Evolutionary conservation across 2,329 filamentous ascomycete genomes (phyloP), one percentile per base, ranked within the genome.

Genomic region (Colletotrichum sp.): DNA sequence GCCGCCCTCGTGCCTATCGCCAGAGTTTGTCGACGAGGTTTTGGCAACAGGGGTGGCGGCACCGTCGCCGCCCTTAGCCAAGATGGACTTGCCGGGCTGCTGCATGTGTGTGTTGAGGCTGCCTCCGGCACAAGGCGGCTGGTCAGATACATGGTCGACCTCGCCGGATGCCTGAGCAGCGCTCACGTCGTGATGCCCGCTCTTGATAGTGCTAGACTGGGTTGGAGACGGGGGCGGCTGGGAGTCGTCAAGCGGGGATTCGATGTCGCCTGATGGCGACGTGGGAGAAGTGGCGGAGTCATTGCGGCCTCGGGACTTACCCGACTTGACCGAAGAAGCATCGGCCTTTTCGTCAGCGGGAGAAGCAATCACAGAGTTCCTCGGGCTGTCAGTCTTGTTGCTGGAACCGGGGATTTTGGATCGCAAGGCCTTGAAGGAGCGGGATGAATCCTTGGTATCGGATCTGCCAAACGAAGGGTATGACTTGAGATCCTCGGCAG

Each of bases 131-230:
- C 92, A 92, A 3, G 95, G 96, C 32, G 96, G 96, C 76, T 94
- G 93, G 82, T 99, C 97, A 16, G 96, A 99, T 24, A 99, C 96
- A 80, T 96, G 93, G 81, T 98, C 97, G 57, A 99, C 96, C 85
- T 99, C 97, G 72, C 96, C 96, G 66, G 92, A 94, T 69, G 94
- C 92, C 84, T 98, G 95, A 59, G 96, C 96, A 63, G 94, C 94
- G 81, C 91, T 91, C 59, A 98, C 92, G 84, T 96, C 93, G 81
- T 95, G 93, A 79, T 95, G 93, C 62, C 91, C 88, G 28, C 63
- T 75, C 80, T 92, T 93, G 78, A 96, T 87, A 15, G 94, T 94
- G 57, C 92, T 90, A 28, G 95, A 95, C 81, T 96, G 93, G 24
- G 96, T 93, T 5, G 96, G 96, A 2, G 96, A 98, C n/a, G 96